phyloP scores from a whole-genome alignment of 345 rosid species.

The Eucalyptus camaldulensis region DNA sequence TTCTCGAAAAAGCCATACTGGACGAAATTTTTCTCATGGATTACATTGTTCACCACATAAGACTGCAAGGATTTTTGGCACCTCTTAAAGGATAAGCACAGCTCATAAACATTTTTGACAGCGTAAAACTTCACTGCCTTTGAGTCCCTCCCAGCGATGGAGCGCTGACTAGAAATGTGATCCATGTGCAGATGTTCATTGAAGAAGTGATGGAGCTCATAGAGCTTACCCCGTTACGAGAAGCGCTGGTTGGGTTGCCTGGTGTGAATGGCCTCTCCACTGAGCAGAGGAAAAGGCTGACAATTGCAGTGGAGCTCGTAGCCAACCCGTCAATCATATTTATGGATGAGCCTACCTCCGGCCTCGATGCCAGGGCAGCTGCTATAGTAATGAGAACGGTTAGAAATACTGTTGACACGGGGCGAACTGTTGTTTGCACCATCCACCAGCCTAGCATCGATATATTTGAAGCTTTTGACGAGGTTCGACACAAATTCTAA shows the following conservation, averaged over 20 bases:
- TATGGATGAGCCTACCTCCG: constrained; percentile 79
- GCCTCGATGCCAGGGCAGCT: constrained; percentile 74
- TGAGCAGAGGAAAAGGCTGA: constrained; percentile 64
- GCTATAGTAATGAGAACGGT: constrained; percentile 75
- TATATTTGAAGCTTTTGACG: constrained; percentile 64
- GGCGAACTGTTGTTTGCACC: constrained; percentile 65
- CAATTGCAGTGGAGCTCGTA: constrained; percentile 66
- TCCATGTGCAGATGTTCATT: constrained; percentile 32
- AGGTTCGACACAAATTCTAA: constrained; percentile 13
- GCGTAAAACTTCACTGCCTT: not conserved
- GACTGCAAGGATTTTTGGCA: not conserved
- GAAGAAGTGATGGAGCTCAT: constrained; percentile 78
- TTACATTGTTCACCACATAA: not conserved
- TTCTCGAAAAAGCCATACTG: not conserved
- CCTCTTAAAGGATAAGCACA: not conserved
- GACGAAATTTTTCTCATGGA: not conserved
- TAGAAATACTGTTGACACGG: constrained; percentile 62
- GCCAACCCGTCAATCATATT: constrained; percentile 72
- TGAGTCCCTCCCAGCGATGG: not conserved
- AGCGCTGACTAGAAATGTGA: not conserved
- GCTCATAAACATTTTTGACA: not conserved
- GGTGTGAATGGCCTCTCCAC: constrained; percentile 55
- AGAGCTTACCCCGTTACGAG: constrained; percentile 40
- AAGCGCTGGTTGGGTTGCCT: constrained; percentile 55
- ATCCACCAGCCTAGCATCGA: constrained; percentile 78